Conservation (phyloP, 805 yeast species). For the Wickerhamiella nectarea region DNA sequence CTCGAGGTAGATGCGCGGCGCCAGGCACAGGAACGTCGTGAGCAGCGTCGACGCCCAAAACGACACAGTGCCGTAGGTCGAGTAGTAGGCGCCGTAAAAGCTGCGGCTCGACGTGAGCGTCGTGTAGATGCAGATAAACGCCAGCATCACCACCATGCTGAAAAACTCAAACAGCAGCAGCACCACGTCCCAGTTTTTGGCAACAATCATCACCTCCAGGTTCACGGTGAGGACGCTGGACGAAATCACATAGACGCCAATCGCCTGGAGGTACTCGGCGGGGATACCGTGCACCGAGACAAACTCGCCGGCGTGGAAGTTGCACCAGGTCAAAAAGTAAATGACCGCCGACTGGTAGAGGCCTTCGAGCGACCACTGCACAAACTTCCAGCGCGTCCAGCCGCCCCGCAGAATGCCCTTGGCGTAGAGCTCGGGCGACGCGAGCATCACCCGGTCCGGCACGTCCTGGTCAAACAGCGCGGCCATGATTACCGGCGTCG, state of each 20-base stretch:
- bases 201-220: conserved; percentile 53
- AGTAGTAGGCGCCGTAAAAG: conserved; percentile 51
- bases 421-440: conserved; percentile 59
- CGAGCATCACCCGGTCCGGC: conserved; percentile 46
- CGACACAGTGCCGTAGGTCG: conserved; percentile 43
- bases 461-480: conserved; percentile 73
- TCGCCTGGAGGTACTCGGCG: conserved; percentile 7
- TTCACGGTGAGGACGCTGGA: conserved; percentile 24
- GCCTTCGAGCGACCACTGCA: conserved; percentile 57
- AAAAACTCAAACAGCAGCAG: conserved; percentile 39
- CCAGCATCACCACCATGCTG: conserved; percentile 44
- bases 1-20: conserved; percentile 49
- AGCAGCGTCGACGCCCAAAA: conserved; percentile 56
- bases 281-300: conserved; percentile 11
- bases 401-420: conserved; percentile 54
- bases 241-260: conserved; percentile 7
- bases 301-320: conserved; percentile 33
- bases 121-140: conserved; percentile 75
- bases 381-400: conserved; percentile 48
- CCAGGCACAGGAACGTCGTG: conserved; percentile 40
- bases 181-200: conserved; percentile 68
- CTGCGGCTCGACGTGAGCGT: conserved; percentile 38
- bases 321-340: conserved; percentile 55
- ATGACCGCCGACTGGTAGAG: conserved; percentile 58
- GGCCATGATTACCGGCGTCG: conserved; percentile 61